Conservation (phyloP, 2,329 filamentous ascomycete genomes). For the Penicillium sclerotigenum region DNA sequence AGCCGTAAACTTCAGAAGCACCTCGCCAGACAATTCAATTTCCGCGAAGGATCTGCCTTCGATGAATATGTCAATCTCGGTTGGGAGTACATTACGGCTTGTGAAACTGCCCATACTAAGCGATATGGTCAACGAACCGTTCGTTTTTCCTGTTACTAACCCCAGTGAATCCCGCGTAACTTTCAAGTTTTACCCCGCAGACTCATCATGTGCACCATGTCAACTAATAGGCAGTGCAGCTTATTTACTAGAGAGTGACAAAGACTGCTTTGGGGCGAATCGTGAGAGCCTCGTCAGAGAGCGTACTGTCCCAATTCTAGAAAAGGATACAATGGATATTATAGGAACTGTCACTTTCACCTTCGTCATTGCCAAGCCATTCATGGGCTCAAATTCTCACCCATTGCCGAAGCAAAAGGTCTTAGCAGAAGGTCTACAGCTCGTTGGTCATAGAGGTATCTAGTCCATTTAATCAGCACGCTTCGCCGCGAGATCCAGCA, state of each 20-base stretch:
- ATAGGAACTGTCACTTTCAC: conserved; percentile 38
- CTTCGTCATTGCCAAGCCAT: conserved; percentile 25
- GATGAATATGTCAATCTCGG: conserved; percentile 7
- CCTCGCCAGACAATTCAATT: neutral
- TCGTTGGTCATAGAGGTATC: conserved; percentile 38
- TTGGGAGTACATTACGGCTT: neutral
- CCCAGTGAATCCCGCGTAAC: conserved; percentile 1
- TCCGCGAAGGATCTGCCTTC: neutral
- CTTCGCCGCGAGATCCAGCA: neutral
- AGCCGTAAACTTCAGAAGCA: neutral
- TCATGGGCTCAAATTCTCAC: neutral
- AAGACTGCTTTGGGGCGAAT: conserved; percentile 23
- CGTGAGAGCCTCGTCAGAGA: conserved; percentile 36
- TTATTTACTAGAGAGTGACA: conserved; percentile 24
- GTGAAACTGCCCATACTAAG: conserved; percentile 5
- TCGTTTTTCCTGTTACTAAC: conserved; percentile 6
- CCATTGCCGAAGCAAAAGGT: neutral
- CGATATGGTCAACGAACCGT: conserved; percentile 12
- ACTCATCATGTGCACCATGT: neutral
- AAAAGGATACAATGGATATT: conserved; percentile 26
- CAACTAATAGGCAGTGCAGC: conserved; percentile 6
- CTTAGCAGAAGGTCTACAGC: neutral
- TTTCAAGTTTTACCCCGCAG: conserved; percentile 7
- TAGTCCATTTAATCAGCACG: neutral
- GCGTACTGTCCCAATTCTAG: conserved; percentile 33